These are phyloP conservation scores for Tetracentron sinense DNA, from an alignment of 164 flowering plant species.

Conservation along the genomic window DNA sequence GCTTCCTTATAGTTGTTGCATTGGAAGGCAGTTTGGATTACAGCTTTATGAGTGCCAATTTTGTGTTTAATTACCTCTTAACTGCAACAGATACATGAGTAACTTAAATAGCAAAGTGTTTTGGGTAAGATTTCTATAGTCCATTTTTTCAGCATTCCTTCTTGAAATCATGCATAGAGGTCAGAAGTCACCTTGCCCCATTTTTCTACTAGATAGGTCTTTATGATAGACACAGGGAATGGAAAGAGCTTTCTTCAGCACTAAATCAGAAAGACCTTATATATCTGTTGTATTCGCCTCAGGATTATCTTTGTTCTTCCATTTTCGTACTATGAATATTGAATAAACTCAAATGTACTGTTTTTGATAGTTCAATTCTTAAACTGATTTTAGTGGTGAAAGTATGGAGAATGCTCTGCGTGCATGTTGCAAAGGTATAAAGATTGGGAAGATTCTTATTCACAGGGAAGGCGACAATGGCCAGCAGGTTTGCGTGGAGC, in stretches of 20 bases:
- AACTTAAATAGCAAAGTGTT: not conserved
- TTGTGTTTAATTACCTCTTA: not conserved
- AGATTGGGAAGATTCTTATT: constrained; percentile 94
- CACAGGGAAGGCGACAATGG: constrained; percentile 98
- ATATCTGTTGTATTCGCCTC: too few species aligned
- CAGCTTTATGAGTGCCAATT: not conserved
- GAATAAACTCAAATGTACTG: not conserved
- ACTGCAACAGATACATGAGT: not conserved
- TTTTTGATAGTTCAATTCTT: constrained; percentile 1
- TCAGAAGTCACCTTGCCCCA: too few species aligned
- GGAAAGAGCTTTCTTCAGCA: too few species aligned
- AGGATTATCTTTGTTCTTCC: not conserved
- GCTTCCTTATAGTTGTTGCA: too few species aligned
- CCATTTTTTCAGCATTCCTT: too few species aligned
- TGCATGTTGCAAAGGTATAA: constrained; percentile 98
- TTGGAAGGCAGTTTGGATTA: not conserved
- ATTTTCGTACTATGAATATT: not conserved
- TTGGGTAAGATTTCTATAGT: not conserved
- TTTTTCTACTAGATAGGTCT: too few species aligned
- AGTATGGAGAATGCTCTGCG: constrained; percentile 99
- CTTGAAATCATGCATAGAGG: too few species aligned
- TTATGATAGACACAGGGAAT: too few species aligned
- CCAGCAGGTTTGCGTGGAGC: constrained; percentile 60
- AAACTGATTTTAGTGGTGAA: constrained; percentile 64
- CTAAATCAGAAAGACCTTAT: too few species aligned